These are phyloP conservation scores for Aspergillus calidoustus DNA, from an alignment of 2,329 filamentous ascomycete species.

Conservation along the genomic window DNA sequence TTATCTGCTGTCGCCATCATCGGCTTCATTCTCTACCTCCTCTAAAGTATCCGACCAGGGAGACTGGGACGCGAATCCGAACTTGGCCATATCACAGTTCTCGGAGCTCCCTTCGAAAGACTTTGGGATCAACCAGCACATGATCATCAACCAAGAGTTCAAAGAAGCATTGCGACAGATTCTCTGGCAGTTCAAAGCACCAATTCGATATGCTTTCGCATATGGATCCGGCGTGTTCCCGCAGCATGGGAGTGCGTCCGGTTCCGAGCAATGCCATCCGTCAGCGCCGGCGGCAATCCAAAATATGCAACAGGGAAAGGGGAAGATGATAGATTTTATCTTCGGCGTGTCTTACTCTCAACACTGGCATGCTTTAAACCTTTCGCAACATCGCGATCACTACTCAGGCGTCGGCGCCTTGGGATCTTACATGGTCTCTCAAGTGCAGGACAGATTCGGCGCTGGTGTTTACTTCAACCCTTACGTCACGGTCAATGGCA, in stretches of 20 bases:
- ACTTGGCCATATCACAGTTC: slow-evolving; percentile 74
- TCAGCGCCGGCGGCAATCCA: slow-evolving; percentile 79
- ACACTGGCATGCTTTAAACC: slow-evolving; percentile 95
- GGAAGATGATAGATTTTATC: slow-evolving; percentile 98
- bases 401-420: slow-evolving; percentile 85
- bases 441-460: slow-evolving; percentile 84
- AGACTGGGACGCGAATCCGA: slow-evolving; percentile 78
- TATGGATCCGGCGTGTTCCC: slow-evolving; percentile 97
- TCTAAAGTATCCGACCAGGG: slow-evolving; percentile 36
- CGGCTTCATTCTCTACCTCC: slow-evolving; percentile 40
- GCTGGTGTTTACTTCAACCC: slow-evolving; percentile 98
- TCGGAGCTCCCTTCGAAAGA: slow-evolving; percentile 75
- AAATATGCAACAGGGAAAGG: slow-evolving; percentile 82
- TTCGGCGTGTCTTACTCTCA: slow-evolving; percentile 93
- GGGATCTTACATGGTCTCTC: slow-evolving; percentile 82
- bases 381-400: slow-evolving; percentile 85
- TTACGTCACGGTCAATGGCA: slow-evolving; percentile 91
- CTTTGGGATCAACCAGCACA: slow-evolving; percentile 95
- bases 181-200: slow-evolving; percentile 87
- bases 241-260: slow-evolving; percentile 61
- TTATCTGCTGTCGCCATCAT: slow-evolving; percentile 22
- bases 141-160: slow-evolving; percentile 93
- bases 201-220: slow-evolving; percentile 94
- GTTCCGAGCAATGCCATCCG: slow-evolving; percentile 65
- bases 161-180: slow-evolving; percentile 87